Base-by-base conservation (phyloP, 495 filamentous ascomycete species). In the Thermochaetoides thermophila region DNA sequence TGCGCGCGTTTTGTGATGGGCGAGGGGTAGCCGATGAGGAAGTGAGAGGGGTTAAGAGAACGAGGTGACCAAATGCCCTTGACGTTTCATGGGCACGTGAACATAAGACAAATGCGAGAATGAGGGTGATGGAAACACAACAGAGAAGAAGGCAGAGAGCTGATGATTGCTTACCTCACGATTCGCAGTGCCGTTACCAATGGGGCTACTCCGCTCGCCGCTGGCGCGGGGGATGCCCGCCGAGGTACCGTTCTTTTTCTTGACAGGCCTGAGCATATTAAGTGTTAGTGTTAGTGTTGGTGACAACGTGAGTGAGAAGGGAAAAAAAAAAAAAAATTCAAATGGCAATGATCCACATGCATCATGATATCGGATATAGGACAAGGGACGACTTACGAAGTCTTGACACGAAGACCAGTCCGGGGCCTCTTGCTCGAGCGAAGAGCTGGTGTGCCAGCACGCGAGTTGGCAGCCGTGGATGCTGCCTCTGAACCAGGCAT, bases 331-430 rank as follows among this genome's bases (percentile, higher is more conserved):
- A 21, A 43, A 37, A 23, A 29, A 20, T 24, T 14, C 32, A 35
- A 37, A 30, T 15, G 3, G 20, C 6, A 3, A 7, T 17, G 15
- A 21, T 31, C 15, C 20, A 37, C n/a, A n/a, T n/a, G n/a, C n/a
- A n/a, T n/a, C n/a, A n/a, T n/a, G n/a, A n/a, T n/a, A n/a, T n/a
- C n/a, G n/a, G n/a, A n/a, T n/a, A n/a, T n/a, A n/a, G n/a, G n/a
- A n/a, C n/a, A n/a, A n/a, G n/a, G 13, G 31, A 27, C 25, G 33
- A 76, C 76, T 71, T 61, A 81, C 76, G 76, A 81, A 43, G 60
- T 73, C 59, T 78, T 81, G 38, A 78, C 66, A 28, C 73, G 68
- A 36, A 74, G 61, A 35, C 69, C 63, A 29, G 60, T 66, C 42
- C 69, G 67, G 12, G 54, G 44, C 43, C 62, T 71, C 56, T 74